Conservation (phyloP, 768 basidiomycete species). For the Phanerochaete carnosa region DNA sequence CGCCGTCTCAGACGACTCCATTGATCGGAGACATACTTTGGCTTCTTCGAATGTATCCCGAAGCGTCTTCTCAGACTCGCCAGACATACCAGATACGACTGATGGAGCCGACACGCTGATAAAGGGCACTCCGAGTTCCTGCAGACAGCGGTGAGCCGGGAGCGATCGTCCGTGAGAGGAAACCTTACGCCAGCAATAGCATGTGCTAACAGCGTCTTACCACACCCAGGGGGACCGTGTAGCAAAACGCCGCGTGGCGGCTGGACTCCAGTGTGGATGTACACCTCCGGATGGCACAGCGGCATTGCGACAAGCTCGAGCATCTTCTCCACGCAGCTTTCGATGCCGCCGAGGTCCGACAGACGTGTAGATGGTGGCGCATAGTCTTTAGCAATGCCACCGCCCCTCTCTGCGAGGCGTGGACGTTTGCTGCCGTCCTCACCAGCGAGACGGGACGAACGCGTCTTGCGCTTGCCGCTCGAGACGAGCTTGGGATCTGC, state of each 20-base stretch:
- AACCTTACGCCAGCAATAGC: constrained; percentile 88
- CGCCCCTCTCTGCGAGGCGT: constrained; percentile 36
- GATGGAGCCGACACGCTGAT: constrained; percentile 94
- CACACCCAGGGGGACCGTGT: constrained; percentile 96
- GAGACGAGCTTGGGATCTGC: constrained; percentile 18
- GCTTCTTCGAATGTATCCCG: constrained; percentile 98
- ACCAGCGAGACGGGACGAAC: constrained; percentile 41
- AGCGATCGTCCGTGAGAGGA: neutral
- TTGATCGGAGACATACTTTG: constrained; percentile 50
- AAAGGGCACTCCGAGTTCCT: constrained; percentile 93
- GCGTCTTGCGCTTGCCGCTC: constrained; percentile 60
- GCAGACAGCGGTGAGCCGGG: neutral
- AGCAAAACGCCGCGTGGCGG: constrained; percentile 90
- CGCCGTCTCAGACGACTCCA: neutral
- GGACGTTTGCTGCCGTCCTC: constrained; percentile 60
- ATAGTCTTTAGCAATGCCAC: constrained; percentile 55
- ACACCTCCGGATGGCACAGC: constrained; percentile 91
- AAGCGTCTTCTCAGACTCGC: constrained; percentile 95
- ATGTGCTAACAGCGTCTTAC: constrained; percentile 91
- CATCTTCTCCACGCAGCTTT: constrained; percentile 84
- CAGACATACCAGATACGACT: constrained; percentile 97
- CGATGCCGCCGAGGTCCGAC: constrained; percentile 86
- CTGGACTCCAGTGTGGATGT: constrained; percentile 88
- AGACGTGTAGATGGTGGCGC: constrained; percentile 73
- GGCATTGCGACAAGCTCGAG: constrained; percentile 97